Conservation (phyloP, 805 yeast species). For the Barnettozyma pratensis region DNA sequence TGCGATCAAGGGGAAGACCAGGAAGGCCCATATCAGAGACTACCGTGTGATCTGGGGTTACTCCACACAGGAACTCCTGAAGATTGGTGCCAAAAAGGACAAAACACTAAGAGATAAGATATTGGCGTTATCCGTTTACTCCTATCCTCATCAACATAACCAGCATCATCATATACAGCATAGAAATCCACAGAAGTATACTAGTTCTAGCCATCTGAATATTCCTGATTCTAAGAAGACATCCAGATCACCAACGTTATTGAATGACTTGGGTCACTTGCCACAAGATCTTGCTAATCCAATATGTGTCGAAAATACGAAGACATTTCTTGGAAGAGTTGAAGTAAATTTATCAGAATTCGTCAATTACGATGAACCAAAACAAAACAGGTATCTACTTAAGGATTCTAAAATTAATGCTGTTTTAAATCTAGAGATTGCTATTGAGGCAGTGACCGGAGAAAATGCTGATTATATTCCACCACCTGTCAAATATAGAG, state of each 20-base stretch:
- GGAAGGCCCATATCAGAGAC: constrained; percentile 37
- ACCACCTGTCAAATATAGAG: constrained; percentile 40
- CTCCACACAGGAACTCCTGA: constrained; percentile 29
- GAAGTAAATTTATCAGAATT: constrained; percentile 71
- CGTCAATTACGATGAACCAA: constrained; percentile 33
- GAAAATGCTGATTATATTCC: constrained; percentile 36
- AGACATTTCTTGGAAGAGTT: constrained; percentile 57
- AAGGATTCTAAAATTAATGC: constrained; percentile 81
- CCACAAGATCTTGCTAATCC: not conserved
- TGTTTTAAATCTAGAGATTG: constrained; percentile 58
- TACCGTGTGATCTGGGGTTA: constrained; percentile 51
- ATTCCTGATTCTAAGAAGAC: not conserved
- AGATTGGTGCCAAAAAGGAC: constrained; percentile 35
- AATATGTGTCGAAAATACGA: constrained; percentile 13
- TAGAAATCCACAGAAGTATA: not conserved
- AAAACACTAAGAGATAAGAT: constrained; percentile 31
- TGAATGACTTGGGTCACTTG: not conserved
- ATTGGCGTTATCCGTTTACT: constrained; percentile 39
- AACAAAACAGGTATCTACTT: constrained; percentile 54
- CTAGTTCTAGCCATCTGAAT: not conserved
- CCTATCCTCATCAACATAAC: constrained; percentile 26
- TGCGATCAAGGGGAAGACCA: constrained; percentile 40
- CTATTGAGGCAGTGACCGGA: constrained; percentile 41
- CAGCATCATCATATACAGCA: constrained; percentile 4
- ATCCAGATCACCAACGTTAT: not conserved